These are phyloP conservation scores for Cyberlindnera japonica DNA, from an alignment of 805 yeast genomes.

Conservation along the genomic window DNA sequence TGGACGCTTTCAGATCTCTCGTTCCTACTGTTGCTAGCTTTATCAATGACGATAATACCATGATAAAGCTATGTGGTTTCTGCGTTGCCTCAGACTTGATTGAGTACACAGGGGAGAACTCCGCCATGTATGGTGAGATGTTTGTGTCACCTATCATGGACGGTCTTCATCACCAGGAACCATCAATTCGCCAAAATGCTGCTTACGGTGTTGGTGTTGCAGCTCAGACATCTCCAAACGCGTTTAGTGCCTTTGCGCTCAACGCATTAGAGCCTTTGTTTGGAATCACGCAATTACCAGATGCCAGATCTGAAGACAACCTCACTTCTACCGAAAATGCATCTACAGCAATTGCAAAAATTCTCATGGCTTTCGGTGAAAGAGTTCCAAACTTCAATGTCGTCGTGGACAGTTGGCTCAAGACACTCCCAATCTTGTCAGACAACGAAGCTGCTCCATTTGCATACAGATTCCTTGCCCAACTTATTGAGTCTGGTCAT, in stretches of 20 bases:
- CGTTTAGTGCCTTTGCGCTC: constrained; percentile 58
- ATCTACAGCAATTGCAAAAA: constrained; percentile 77
- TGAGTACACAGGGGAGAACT: constrained; percentile 71
- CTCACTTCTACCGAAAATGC: constrained; percentile 85
- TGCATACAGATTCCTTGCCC: constrained; percentile 71
- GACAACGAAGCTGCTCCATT: constrained; percentile 89
- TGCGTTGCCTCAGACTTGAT: constrained; percentile 77
- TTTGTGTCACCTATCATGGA: constrained; percentile 65
- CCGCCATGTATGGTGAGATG: constrained; percentile 59
- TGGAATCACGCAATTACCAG: constrained; percentile 70
- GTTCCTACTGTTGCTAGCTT: constrained; percentile 61
- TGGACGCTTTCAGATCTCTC: constrained; percentile 60
- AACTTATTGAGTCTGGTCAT: constrained; percentile 65
- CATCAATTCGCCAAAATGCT: constrained; percentile 83
- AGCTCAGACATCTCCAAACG: constrained; percentile 73
- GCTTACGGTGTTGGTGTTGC: constrained; percentile 81
- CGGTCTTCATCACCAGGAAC: constrained; percentile 59
- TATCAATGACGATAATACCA: constrained; percentile 62
- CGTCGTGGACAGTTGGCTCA: constrained; percentile 72
- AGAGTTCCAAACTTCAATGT: constrained; percentile 58
- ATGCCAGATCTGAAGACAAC: constrained; percentile 82
- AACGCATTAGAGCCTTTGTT: constrained; percentile 73
- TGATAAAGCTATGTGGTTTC: constrained; percentile 71
- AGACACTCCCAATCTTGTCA: constrained; percentile 72
- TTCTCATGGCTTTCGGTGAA: constrained; percentile 61